phyloP scores from a whole-genome alignment of 108 stramenopile genomes.

The Cyclostephanos tholiformis region DNA sequence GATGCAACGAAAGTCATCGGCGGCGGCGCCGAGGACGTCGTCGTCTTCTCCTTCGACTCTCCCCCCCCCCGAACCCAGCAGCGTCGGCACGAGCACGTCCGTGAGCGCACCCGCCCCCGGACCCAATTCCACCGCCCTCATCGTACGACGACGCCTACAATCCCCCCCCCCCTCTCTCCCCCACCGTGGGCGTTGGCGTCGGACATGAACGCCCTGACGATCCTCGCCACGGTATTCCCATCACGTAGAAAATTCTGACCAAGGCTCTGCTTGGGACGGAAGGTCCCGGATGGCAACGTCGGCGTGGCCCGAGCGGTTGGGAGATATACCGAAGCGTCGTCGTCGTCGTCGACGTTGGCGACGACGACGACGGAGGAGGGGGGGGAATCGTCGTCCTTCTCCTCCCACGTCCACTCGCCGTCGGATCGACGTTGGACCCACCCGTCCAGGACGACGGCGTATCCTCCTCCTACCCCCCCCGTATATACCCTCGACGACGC shows the following conservation, averaged over 20 bases:
- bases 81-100: conserved; percentile 65
- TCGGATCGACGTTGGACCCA: conserved; percentile 69
- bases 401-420: conserved; percentile 90
- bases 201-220: conserved; percentile 81
- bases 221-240: conserved; percentile 94
- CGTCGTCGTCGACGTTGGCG: no score
- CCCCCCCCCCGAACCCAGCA: not conserved
- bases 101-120: conserved; percentile 96
- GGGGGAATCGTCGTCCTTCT: conserved; percentile 58
- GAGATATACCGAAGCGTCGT: no score
- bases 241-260: conserved; percentile 96
- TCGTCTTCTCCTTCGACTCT: no score
- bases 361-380: not conserved
- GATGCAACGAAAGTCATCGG: conserved; percentile 78
- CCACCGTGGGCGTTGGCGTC: conserved; percentile 63
- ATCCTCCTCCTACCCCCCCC: not conserved
- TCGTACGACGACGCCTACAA: conserved; percentile 14
- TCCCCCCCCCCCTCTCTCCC: conserved; percentile 5
- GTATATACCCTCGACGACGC: no score
- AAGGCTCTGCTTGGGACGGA: conserved; percentile 92
- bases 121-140: conserved; percentile 88
- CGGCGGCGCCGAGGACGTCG: conserved; percentile 19
- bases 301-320: conserved; percentile 63
- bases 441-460: conserved; percentile 30
- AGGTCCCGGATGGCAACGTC: conserved; percentile 69